A percentile compares a stretch with the other conserved stretches of the same genome.
phyloP scores from a whole-genome alignment of 2,329 filamentous ascomycete species.

The Colletotrichum simmondsii region DNA sequence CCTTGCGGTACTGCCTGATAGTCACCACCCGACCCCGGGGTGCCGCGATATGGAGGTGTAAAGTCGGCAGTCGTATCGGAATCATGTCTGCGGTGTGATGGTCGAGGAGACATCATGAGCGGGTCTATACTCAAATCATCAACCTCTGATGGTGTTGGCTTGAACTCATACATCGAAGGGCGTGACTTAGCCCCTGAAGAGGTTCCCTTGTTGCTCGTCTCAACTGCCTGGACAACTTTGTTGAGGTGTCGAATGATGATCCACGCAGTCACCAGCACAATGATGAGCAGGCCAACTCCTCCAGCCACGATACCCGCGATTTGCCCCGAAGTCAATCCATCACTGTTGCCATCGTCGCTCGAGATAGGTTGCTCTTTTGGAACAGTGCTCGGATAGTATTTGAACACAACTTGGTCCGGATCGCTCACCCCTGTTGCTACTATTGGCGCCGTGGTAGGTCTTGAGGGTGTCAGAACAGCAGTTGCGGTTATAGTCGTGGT shows the following conservation, averaged over 20 bases:
- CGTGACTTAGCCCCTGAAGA: constrained; percentile 45
- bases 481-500: constrained; percentile 53
- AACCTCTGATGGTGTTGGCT: constrained; percentile 54
- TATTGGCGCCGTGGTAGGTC: constrained; percentile 40
- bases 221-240: constrained; percentile 53
- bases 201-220: constrained; percentile 45
- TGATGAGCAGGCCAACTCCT: constrained; percentile 57
- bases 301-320: constrained; percentile 67
- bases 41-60: constrained; percentile 23
- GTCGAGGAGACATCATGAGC: constrained; percentile 45
- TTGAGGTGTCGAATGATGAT: constrained; percentile 63
- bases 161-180: constrained; percentile 50
- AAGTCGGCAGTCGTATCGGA: constrained; percentile 37
- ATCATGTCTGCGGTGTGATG: constrained; percentile 29
- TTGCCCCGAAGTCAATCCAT: constrained; percentile 50
- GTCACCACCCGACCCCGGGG: constrained; percentile 23
- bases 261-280: constrained; percentile 58
- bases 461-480: constrained; percentile 50
- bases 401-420: constrained; percentile 48
- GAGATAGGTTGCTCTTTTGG: constrained; percentile 51
- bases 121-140: constrained; percentile 56
- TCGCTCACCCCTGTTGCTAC: constrained; percentile 39
- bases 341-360: constrained; percentile 39
- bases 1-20: constrained; percentile 33
- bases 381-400: constrained; percentile 56